Evolutionary conservation across 169 alveolate species (phyloP), one percentile per base, ranked within the genome.

Genomic region (Plasmodium falciparum): DNA sequence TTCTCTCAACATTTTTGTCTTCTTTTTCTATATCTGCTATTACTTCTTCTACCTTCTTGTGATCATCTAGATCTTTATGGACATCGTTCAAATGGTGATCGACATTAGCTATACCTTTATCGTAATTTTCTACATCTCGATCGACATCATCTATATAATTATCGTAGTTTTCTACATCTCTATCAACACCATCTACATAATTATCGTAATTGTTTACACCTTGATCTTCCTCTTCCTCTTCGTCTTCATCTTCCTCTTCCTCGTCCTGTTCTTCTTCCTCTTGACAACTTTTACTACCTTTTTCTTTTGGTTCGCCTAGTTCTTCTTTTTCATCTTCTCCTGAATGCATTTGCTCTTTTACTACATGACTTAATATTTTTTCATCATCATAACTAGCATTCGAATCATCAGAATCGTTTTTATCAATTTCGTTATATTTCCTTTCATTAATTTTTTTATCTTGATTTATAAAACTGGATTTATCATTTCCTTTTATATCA

Each of bases 401-500:
- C 2, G 74, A 67, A 67, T 67, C 43, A 12, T 67, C 74, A n/a
- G 59, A 12, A 7, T 67, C 26, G n/a, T 15, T 61, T 45, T 13
- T 29, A 2, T 66, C 66, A 6, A 29, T 43, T 73, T 76, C 26
- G 22, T 63, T 56, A 20, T 76, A 13, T 12, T 45, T 17, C 39
- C 0, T 29, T 54, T 56, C 56, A 8, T 26, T 66, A 47, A 22
- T n/a, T 0, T 33, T 13, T 33, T 22, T n/a, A 59, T 45, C 22
- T 52, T 54, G 6, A 12, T 58, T 43, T 24, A 39, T 59, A 11
- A 50, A 33, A 17, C 49, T 39, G 24, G 29, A 6, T 74, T 61
- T 74, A 15, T 56, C 45, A 2, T 49, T 70, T 24, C 54, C 49
- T 66, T 66, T 78, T 45, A 65, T 49, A 43, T 67, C 89, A 78